These are phyloP conservation scores for Sphagnum contortum DNA, from an alignment of 225 moss, liverwort and hornwort species.

Conservation along the genomic window DNA sequence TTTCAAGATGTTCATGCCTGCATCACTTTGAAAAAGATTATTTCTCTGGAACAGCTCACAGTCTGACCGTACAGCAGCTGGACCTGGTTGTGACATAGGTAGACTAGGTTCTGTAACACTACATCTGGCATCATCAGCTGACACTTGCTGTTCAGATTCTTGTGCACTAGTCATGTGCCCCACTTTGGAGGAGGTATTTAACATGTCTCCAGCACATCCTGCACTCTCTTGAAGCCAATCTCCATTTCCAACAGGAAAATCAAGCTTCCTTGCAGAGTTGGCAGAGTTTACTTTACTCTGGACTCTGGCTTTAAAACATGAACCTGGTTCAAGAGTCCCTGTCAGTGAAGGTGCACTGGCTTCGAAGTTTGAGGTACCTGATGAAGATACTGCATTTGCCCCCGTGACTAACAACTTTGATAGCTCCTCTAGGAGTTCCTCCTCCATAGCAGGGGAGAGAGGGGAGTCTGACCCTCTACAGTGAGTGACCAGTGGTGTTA, in stretches of 20 bases:
- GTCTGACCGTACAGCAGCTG: no score
- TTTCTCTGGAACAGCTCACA: no score
- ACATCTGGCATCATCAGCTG: no score
- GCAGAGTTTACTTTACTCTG: constrained; percentile 11
- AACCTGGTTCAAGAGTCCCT: constrained; percentile 2
- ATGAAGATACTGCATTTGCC: neutral
- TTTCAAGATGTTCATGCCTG: constrained; percentile 2
- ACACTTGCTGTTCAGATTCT: no score
- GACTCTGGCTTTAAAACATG: constrained; percentile 9
- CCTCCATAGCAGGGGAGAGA: constrained; percentile 31
- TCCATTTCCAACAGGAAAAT: constrained; percentile 8
- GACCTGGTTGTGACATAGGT: no score
- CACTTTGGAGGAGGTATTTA: no score
- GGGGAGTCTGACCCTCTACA: constrained; percentile 12
- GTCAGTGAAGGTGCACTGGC: neutral
- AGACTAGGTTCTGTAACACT: no score
- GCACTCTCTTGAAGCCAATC: no score
- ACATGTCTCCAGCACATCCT: no score
- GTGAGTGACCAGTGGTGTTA: neutral
- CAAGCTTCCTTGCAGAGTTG: constrained; percentile 22
- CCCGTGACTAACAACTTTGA: constrained; percentile 24
- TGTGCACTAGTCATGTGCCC: no score
- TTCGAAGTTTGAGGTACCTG: no score
- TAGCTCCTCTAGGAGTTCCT: constrained; percentile 42
- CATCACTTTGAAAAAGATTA: constrained; percentile 4